A percentile compares a stretch with the other conserved stretches of the same genome.
These are phyloP conservation scores for Psilocybe sp. DNA, from an alignment of 768 basidiomycete genomes.

Conservation along the genomic window DNA sequence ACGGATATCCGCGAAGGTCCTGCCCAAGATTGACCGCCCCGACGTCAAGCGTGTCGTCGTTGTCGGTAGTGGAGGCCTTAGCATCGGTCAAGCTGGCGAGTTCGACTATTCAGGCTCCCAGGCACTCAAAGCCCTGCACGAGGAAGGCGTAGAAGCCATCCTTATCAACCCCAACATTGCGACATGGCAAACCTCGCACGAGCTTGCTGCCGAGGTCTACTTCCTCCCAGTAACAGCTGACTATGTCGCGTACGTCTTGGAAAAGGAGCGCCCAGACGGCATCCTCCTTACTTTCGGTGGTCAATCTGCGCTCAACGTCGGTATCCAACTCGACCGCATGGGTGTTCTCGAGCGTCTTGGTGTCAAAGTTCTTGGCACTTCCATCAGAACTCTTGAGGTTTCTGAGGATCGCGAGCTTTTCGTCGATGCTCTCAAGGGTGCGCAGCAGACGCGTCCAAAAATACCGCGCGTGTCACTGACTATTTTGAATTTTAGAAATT, in stretches of 20 bases:
- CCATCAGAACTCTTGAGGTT: conserved; percentile 90
- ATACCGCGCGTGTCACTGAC: conserved; percentile 5
- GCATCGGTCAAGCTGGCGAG: conserved; percentile 98
- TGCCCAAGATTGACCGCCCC: conserved; percentile 88
- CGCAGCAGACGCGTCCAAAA: conserved; percentile 12
- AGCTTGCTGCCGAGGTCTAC: conserved; percentile 95
- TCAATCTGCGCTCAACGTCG: conserved; percentile 96
- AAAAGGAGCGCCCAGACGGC: conserved; percentile 97
- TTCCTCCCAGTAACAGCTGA: conserved; percentile 95
- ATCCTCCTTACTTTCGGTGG: conserved; percentile 97
- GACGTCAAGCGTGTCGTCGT: conserved; percentile 94
- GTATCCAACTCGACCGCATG: conserved; percentile 95
- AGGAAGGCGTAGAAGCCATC: conserved; percentile 91
- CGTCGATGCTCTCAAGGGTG: conserved; percentile 93
- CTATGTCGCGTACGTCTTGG: conserved; percentile 97
- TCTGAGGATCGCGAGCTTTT: conserved; percentile 98
- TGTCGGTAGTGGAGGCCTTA: conserved; percentile 93
- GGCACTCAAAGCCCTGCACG: conserved; percentile 94
- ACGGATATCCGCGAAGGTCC: conserved; percentile 88
- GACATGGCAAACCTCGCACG: conserved; percentile 98
- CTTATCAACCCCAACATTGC: conserved; percentile 99
- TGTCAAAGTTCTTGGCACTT: conserved; percentile 91
- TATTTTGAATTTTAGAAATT: conserved; percentile 67
- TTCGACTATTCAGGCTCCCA: conserved; percentile 99
- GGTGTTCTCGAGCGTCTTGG: conserved; percentile 91